A percentile compares a stretch with the other conserved stretches of the same genome.
Evolutionary conservation across 805 yeast genomes (phyloP).

Genomic region (Debaryomyces castellii): DNA sequence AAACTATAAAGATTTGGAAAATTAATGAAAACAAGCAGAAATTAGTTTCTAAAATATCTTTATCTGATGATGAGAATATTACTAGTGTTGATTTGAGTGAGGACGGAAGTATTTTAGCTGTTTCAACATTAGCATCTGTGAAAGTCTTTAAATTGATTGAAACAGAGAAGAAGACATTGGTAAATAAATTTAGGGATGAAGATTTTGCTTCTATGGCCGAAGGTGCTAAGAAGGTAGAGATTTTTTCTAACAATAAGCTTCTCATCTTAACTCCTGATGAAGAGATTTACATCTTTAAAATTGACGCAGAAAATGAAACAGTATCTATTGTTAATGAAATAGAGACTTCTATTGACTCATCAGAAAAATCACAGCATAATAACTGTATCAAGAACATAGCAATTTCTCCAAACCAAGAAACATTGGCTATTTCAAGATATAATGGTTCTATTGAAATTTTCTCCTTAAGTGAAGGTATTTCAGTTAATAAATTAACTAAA

Average conservation of each 20-base stretch:
- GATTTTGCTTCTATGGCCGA: conserved; percentile 37
- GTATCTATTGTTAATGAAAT: conserved; percentile 45
- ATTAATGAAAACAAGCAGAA: conserved; percentile 48
- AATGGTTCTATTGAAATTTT: conserved; percentile 64
- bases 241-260: conserved; percentile 46
- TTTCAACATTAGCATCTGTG: conserved; percentile 65
- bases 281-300: conserved; percentile 48
- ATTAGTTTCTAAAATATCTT: conserved; percentile 62
- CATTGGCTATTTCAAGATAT: conserved; percentile 58
- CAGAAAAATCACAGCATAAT: conserved; percentile 11
- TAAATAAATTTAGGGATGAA: conserved; percentile 52
- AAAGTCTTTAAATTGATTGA: conserved; percentile 66
- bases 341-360: conserved; percentile 21
- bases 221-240: conserved; percentile 58
- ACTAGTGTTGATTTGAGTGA: conserved; percentile 64
- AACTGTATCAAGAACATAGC: conserved; percentile 54
- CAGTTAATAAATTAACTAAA: conserved; percentile 50
- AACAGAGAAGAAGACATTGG: conserved; percentile 35
- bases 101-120: conserved; percentile 65
- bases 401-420: conserved; percentile 43
- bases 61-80: conserved; percentile 79
- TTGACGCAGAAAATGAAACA: conserved; percentile 30
- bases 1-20: conserved; percentile 78
- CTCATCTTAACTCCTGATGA: conserved; percentile 60
- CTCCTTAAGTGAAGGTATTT: conserved; percentile 24